phyloP scores from a whole-genome alignment of 23 red algal species.

The Chondrus crispus region DNA sequence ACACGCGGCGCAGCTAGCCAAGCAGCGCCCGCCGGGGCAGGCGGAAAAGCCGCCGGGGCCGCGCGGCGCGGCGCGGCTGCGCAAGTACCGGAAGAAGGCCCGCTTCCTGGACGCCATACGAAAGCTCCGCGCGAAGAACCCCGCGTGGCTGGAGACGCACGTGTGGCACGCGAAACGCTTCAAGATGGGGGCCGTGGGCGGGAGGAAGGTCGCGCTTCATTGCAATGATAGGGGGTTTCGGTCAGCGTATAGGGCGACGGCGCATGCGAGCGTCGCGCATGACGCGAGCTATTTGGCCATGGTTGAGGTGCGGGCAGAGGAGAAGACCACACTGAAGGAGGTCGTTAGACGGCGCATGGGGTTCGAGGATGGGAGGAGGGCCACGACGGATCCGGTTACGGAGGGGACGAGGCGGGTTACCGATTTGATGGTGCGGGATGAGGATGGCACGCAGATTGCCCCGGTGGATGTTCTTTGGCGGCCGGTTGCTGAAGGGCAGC shows the following conservation, averaged over 20 bases:
- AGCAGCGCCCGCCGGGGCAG: constrained; percentile 21
- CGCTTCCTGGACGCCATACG: constrained; percentile 49
- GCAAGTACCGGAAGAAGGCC: constrained; percentile 73
- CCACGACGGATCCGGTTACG: background rate
- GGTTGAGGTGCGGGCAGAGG: constrained; percentile 19
- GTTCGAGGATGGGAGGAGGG: background rate
- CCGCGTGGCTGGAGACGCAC: constrained; percentile 83
- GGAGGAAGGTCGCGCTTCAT: constrained; percentile 6
- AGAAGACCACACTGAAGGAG: background rate
- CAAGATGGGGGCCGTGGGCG: constrained; percentile 56
- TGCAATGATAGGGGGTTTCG: constrained; percentile 63
- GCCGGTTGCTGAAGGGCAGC: background rate
- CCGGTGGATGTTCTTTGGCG: constrained; percentile 35
- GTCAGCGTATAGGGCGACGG: constrained; percentile 37
- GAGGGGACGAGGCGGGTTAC: constrained; percentile 18
- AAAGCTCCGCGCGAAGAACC: constrained; percentile 15
- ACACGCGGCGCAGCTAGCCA: constrained; percentile 44
- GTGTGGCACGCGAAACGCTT: constrained; percentile 98
- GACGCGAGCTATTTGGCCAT: constrained; percentile 62
- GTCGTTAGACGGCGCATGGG: background rate
- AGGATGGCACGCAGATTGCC: constrained; percentile 9
- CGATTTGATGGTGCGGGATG: background rate
- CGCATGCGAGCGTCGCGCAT: constrained; percentile 19
- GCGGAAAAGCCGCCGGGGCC: background rate
- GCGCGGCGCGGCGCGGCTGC: constrained; percentile 24